These are phyloP conservation scores for Ustilago cynodontis DNA, from an alignment of 1,284 basidiomycete species.

Conservation along the genomic window DNA sequence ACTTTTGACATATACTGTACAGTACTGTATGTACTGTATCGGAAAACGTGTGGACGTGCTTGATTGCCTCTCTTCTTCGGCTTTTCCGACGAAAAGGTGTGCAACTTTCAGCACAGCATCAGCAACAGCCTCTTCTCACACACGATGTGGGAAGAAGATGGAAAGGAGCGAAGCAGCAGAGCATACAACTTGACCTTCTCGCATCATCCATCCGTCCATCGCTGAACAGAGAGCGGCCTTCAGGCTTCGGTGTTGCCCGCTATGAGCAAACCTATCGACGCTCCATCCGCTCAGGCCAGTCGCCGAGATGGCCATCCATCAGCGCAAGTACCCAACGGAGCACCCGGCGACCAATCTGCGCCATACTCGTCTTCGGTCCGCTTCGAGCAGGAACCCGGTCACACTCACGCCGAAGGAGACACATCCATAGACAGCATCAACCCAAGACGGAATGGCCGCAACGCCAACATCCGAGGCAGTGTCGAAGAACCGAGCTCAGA, in stretches of 20 bases:
- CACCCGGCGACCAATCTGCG: constrained; percentile 13
- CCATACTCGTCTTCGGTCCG: constrained; percentile 36
- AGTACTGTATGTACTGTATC: too few relatives aligned
- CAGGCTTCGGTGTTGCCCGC: not conserved
- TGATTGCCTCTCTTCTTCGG: not conserved
- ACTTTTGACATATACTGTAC: too few relatives aligned
- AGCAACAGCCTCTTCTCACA: too few relatives aligned
- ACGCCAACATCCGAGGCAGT: not conserved
- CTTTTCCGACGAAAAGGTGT: not conserved
- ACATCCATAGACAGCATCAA: constrained; percentile 19
- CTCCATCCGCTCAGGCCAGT: constrained; percentile 12
- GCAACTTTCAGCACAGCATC: too few relatives aligned
- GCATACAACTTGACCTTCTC: not conserved
- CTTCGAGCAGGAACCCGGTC: constrained; percentile 16
- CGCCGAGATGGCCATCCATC: constrained; percentile 2
- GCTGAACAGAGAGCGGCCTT: not conserved
- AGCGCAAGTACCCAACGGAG: not conserved
- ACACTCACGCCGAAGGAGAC: not conserved
- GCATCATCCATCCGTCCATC: not conserved
- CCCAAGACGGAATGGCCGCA: constrained; percentile 1
- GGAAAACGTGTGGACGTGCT: not conserved
- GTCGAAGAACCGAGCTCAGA: constrained; percentile 28
- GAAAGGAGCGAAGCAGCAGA: not conserved
- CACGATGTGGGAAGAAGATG: not conserved
- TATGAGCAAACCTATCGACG: constrained; percentile 39